Percentiles rank a stretch among this genome's conserved stretches.
phyloP scores from a whole-genome alignment of 2,329 filamentous ascomycete species.

The Grosmannia penicillata region DNA sequence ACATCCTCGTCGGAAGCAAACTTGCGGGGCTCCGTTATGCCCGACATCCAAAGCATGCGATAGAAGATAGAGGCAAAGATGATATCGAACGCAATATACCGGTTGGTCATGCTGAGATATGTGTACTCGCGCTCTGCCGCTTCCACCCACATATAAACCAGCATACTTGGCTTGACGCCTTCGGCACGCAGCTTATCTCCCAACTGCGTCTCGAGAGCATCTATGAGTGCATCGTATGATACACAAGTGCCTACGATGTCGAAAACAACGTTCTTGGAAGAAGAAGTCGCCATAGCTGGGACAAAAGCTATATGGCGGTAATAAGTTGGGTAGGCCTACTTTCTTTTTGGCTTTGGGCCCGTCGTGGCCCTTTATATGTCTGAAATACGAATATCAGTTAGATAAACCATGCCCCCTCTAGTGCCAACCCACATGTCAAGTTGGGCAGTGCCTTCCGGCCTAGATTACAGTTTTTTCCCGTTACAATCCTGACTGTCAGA shows the following conservation, averaged over 20 bases:
- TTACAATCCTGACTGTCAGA: no score
- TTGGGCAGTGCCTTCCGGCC: no score
- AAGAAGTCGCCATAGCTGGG: no score
- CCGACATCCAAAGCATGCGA: background rate
- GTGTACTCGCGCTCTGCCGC: background rate
- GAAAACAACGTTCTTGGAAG: background rate
- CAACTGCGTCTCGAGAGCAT: background rate
- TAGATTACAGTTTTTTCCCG: no score
- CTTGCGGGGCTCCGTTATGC: background rate
- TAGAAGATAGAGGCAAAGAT: background rate
- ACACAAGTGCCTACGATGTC: constrained; percentile 1
- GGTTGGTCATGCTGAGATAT: background rate
- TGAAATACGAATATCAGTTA: no score
- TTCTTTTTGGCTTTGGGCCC: no score
- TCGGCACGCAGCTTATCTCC: background rate
- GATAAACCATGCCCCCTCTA: no score
- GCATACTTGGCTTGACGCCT: background rate
- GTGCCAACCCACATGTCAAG: no score
- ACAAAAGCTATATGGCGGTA: no score
- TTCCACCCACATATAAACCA: background rate
- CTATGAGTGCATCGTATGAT: background rate
- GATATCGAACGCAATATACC: background rate
- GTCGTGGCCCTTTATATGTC: no score
- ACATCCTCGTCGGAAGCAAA: constrained; percentile 6
- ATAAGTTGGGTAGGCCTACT: no score